Evolutionary conservation across 1,284 basidiomycete genomes (phyloP), one percentile per base, ranked within the genome.

Genomic region (Uromyces viciae-fabae): DNA sequence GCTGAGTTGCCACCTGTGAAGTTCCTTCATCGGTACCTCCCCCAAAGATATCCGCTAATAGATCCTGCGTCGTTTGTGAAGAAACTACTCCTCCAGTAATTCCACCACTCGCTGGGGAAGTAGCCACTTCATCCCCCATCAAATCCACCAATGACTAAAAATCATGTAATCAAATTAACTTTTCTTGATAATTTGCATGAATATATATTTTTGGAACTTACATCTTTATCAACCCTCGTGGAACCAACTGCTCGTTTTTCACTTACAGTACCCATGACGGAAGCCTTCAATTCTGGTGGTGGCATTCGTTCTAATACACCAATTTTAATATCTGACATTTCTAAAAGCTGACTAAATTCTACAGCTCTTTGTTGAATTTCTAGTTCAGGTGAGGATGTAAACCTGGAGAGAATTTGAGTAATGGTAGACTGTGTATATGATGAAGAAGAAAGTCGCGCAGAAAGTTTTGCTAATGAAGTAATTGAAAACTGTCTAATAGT

Each of bases 241-340:
- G 94, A 94, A 4, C 95, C 95, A 36, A 98, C 95, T 52, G 93
- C 92, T 85, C 94, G 94, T 84, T 94, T 93, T 87, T 98, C 95
- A 86, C 93, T 94, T 79, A 95, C 94, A 93, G 92, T 90, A 73
- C 94, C 95, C 89, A 95, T 92, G 3, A 98, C 93, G 3, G 95
- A 96, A 31, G 93, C 92, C 87, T 94, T 95, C 84, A 99, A 88
- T 86, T 99, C 96, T 1, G 97, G 97, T 5, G 94, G 93, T 8
- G 97, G 97, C 97, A 99, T 99, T 79, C 94, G 90, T 88, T 99
- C 97, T 81, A 99, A 87, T 0, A 99, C 95, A 64, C 95, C 97
- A n/a, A 90, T 90, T 80, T 91, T 90, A 43, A 95, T 88, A 31
- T 85, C 83, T 58, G 94, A 92, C 28, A 90, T 90, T 36, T 74